Conservation (phyloP, 1,284 basidiomycete species). For the Moniliophthora roreri region DNA sequence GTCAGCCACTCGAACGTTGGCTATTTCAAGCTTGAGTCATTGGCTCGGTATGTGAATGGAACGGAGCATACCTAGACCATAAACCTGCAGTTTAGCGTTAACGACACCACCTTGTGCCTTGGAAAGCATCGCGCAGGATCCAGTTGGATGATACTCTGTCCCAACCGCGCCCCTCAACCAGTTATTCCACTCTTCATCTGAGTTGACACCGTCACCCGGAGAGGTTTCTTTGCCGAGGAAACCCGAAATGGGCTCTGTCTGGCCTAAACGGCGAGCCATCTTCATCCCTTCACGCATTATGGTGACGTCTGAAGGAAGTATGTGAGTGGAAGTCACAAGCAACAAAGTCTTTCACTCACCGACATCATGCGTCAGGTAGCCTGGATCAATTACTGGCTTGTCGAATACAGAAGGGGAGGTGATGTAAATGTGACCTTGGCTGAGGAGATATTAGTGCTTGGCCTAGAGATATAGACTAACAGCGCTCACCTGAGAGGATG, state of each 20-base stretch:
- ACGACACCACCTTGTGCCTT: conserved; percentile 64
- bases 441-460: conserved; percentile 5
- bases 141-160: conserved; percentile 57
- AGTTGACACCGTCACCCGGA: conserved; percentile 37
- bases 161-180: conserved; percentile 41
- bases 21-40: conserved; percentile 8
- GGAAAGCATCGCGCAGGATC: conserved; percentile 67
- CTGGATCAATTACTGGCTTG: conserved; percentile 11
- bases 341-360: conserved; percentile 1
- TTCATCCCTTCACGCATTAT: conserved; percentile 42
- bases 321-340: not conserved
- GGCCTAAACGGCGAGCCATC: conserved; percentile 45
- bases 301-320: conserved; percentile 7
- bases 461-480: not conserved
- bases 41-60: not conserved
- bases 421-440: conserved; percentile 34
- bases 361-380: conserved; percentile 10
- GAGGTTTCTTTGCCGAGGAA: conserved; percentile 35
- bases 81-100: conserved; percentile 59
- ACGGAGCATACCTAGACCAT: conserved; percentile 43
- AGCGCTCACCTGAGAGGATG: conserved; percentile 35
- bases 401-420: conserved; percentile 27
- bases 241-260: conserved; percentile 36
- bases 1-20: conserved; percentile 41
- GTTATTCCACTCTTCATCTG: conserved; percentile 46